Evolutionary conservation across 331 rosid genomes (phyloP).

Genomic region (Pyracantha coccinea): DNA sequence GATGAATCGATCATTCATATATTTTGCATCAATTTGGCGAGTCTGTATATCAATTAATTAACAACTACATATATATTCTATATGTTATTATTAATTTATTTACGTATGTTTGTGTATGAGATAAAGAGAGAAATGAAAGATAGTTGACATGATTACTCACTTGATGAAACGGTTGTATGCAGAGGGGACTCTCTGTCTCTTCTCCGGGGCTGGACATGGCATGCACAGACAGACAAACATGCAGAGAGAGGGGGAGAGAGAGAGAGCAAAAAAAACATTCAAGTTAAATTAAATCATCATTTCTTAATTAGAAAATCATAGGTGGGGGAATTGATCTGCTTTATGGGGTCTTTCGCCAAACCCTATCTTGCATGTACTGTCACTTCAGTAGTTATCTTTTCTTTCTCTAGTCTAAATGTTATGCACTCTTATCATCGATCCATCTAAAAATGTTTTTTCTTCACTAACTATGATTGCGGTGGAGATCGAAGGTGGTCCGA

Average conservation of each 20-base stretch:
- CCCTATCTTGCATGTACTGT: constrained; percentile 1
- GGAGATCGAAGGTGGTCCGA: constrained; percentile 14
- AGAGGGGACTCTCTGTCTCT: constrained; percentile 97
- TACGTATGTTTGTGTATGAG: neutral
- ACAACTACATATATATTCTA: neutral
- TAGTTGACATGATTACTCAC: constrained; percentile 38
- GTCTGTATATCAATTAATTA: neutral
- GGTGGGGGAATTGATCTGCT: neutral
- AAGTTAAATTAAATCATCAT: neutral
- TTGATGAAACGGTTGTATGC: constrained; percentile 98
- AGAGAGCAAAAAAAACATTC: neutral
- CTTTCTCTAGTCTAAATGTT: neutral
- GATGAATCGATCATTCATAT: neutral
- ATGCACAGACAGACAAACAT: constrained; percentile 9
- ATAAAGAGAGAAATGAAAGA: neutral
- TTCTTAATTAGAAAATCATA: neutral
- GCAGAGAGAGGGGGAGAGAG: neutral
- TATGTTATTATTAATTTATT: neutral
- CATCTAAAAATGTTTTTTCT: neutral
- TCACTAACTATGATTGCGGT: constrained; percentile 26
- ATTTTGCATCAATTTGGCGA: constrained; percentile 1
- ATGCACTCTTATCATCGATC: neutral
- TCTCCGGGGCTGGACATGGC: constrained; percentile 79
- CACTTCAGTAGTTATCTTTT: constrained; percentile 13
- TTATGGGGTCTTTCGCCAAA: constrained; percentile 8